Base-by-base conservation (phyloP, 148 eudicot genomes). In the Rhododendron ferrugineum region DNA sequence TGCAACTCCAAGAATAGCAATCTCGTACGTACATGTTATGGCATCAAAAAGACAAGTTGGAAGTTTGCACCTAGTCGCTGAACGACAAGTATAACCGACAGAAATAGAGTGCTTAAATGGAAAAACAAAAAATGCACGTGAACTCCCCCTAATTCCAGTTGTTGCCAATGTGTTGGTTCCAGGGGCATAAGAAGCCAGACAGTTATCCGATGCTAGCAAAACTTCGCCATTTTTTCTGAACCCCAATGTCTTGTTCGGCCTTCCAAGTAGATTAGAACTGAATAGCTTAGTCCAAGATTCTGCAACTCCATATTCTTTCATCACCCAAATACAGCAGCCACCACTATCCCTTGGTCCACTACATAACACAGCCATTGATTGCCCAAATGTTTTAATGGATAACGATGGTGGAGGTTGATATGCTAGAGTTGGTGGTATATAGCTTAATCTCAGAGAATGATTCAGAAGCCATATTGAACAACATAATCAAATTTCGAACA, bases 301-400 rank as follows among this genome's bases (percentile, higher is more conserved):
- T 20, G 14, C 42, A 70, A 87, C 87, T 16, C 88, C 88, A 73
- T 88, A 88, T 23, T 85, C 85, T 30, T 52, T 86, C 90, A 90
- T 88, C 44, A 86, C 83, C 91, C 91, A 90, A 14, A 90, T 83
- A 6, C 72, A 42, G 58, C 88, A 86, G 20, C 49, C 74, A 60
- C 72, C 86, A 5, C 20, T 52, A 16, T 58, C 88, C 11, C n/a
- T 54, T 36, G 79, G 56, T 78, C 20, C 74, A 37, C 73, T 11
- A 58, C 52, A 52, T n/a, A 84, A 32, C 68, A 88, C 80, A 3
- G 83, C 86, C 36, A 70, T 1, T 30, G 75, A 70, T 30, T 70
- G 36, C 36, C 37, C 37, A 30, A 28, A 28, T 70, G 13, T 28
- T 5, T 28, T 70, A 5, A 73, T 16, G 2, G 42, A 73, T 34